Evolutionary conservation across 78 protist genomes (phyloP).

Genomic region (Diacronema lutheri): DNA sequence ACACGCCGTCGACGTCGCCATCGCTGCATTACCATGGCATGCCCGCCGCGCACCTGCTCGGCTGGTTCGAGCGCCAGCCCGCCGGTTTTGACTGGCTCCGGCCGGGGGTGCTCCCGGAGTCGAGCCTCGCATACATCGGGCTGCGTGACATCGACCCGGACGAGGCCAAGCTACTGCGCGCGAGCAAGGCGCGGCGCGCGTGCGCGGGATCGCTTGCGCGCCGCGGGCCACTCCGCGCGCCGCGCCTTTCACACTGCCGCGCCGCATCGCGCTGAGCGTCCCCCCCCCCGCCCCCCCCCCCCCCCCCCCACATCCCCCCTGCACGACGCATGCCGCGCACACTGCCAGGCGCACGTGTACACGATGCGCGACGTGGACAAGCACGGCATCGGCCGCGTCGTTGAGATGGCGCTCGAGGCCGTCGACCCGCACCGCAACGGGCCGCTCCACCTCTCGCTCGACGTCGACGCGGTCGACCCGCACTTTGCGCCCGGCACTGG

Average conservation of each 20-base stretch:
- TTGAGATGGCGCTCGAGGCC: constrained; percentile 11
- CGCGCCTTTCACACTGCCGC: too few species aligned
- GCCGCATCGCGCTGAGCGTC: too few species aligned
- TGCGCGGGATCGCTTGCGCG: too few species aligned
- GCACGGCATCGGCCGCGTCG: constrained; percentile 37
- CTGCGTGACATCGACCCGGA: constrained; percentile 42
- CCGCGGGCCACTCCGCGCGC: too few species aligned
- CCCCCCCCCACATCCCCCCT: too few species aligned
- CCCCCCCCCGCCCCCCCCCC: too few species aligned
- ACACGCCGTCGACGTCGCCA: constrained; percentile 22
- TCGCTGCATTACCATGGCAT: constrained; percentile 57
- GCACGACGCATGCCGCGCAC: too few species aligned
- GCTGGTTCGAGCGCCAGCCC: background rate
- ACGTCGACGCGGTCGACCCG: constrained; percentile 52
- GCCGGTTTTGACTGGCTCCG: constrained; percentile 2
- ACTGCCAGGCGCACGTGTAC: background rate
- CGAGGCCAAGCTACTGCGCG: background rate
- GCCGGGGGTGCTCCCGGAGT: background rate
- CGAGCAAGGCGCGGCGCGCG: too few species aligned
- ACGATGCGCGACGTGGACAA: constrained; percentile 33
- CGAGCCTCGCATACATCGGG: constrained; percentile 24
- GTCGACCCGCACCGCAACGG: background rate
- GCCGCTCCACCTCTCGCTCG: constrained; percentile 38
- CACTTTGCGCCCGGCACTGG: constrained; percentile 1
- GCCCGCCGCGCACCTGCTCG: constrained; percentile 41